phyloP scores from a whole-genome alignment of 2,329 filamentous ascomycete species.

The Penicillium sp. region DNA sequence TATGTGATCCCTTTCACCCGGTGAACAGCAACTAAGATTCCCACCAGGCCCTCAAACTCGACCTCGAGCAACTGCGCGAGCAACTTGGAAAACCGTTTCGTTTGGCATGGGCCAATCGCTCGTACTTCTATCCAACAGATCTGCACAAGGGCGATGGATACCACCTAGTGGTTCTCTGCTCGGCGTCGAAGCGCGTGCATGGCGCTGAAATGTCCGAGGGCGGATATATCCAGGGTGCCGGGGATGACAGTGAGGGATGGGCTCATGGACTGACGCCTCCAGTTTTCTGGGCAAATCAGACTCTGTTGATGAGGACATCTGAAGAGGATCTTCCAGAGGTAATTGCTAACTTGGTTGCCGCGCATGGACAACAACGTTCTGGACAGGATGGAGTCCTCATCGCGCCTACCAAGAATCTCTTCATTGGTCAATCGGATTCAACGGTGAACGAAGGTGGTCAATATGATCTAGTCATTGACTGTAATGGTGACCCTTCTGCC shows the following conservation, averaged over 20 bases:
- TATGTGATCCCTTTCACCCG: slow-evolving; percentile 19
- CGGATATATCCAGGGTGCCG: slow-evolving; percentile 88
- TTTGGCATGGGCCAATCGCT: slow-evolving; percentile 73
- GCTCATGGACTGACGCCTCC: slow-evolving; percentile 68
- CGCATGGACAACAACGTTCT: slow-evolving; percentile 18
- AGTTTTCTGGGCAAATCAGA: slow-evolving; percentile 70
- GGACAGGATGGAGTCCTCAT: slow-evolving; percentile 28
- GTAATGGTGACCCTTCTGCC: slow-evolving; percentile 29
- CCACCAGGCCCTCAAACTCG: slow-evolving; percentile 55
- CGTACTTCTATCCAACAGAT: slow-evolving; percentile 49
- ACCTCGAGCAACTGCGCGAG: slow-evolving; percentile 50
- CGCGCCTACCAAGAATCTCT: slow-evolving; percentile 38
- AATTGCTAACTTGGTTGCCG: slow-evolving; percentile 43
- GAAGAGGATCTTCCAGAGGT: slow-evolving; percentile 59
- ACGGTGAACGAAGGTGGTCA: slow-evolving; percentile 37
- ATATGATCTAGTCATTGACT: slow-evolving; percentile 43
- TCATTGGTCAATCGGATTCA: slow-evolving; percentile 21
- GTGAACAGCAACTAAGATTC: slow-evolving; percentile 1
- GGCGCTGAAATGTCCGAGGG: slow-evolving; percentile 64
- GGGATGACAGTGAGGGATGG: slow-evolving; percentile 94
- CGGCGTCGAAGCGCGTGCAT: slow-evolving; percentile 66
- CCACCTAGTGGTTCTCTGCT: slow-evolving; percentile 75
- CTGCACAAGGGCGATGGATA: slow-evolving; percentile 49
- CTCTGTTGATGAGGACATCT: slow-evolving; percentile 53
- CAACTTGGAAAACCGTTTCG: slow-evolving; percentile 65